Evolutionary conservation across 2,329 filamentous ascomycete genomes (phyloP), one percentile per base, ranked within the genome.

Genomic region (Alternaria dauci): DNA sequence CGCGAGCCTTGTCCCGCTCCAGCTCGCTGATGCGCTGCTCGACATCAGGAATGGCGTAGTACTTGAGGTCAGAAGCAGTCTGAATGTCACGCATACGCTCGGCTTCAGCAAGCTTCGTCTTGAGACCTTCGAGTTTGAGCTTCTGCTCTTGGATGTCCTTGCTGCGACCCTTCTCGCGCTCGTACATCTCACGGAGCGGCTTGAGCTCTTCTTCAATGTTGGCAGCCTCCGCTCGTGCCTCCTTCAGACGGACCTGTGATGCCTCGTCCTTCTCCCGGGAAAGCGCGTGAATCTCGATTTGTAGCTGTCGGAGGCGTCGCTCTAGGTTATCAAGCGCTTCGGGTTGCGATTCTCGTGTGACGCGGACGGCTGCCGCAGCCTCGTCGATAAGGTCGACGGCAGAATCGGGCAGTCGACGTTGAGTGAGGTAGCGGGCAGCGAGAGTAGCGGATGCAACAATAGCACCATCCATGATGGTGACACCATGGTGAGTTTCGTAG

Each of bases 401-500:
- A 4, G 95, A 99, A 79, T 99, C 95, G 3, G 95, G 95, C 65
- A 99, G 87, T 75, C 95, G 89, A 69, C 95, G 88, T 51, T 91
- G 89, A 1, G 95, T 99, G 55, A 99, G 89, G 72, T 99, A 99
- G 58, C 95, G 90, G 48, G 94, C 92, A 14, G 95, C 95, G 53
- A 99, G 87, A 57, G 89, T 96, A n/a, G 95, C 92, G 5, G 95
- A 88, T 51, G 94, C 87, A 16, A 99, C 94, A 63, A 99, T 91
- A 65, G 95, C 95, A 73, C 90, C 93, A 75, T 99, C 95, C 43
- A 94, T 89, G 68, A 99, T 99, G 68, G 89, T 98, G 72, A 99
- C 95, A 85, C 94, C 94, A 79, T 99, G 95, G 80, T 99, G 95
- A 51, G 96, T 92, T 81, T 99, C 95, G 81, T 98, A 99, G 78